These are phyloP conservation scores for Paraglomus occultum DNA, from an alignment of 192 early-diverging fungal genomes.

Conservation along the genomic window DNA sequence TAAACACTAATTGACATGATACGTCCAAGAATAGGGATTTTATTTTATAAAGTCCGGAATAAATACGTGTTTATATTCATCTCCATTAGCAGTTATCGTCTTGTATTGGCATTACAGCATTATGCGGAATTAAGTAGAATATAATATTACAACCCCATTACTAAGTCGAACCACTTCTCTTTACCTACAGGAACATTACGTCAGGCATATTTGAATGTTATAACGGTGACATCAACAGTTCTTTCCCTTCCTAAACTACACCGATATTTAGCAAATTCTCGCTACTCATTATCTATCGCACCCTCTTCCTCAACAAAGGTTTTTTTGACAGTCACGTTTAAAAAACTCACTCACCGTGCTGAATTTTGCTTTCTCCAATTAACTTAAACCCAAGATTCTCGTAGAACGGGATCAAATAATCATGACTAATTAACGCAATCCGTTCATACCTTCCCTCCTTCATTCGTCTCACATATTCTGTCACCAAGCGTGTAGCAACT, in stretches of 20 bases:
- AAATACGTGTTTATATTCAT: no score
- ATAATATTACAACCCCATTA: not conserved
- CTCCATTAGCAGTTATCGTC: no score
- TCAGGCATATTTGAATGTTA: not conserved
- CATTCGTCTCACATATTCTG: constrained; percentile 46
- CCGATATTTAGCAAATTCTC: no score
- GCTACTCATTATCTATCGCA: no score
- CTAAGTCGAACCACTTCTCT: constrained; percentile 28
- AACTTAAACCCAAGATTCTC: constrained; percentile 57
- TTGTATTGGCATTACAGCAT: no score
- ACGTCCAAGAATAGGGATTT: no score
- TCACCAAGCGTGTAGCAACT: constrained; percentile 52
- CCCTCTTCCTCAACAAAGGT: no score
- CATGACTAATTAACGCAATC: constrained; percentile 56
- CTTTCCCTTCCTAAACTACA: no score
- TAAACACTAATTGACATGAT: no score
- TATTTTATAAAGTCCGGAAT: no score
- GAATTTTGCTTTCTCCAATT: constrained; percentile 56
- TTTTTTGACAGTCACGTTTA: not conserved
- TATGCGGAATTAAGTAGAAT: no score
- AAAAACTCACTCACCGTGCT: constrained; percentile 47
- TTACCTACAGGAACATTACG: constrained; percentile 13
- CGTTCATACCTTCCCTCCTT: constrained; percentile 34
- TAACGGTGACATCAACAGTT: no score
- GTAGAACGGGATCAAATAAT: constrained; percentile 57